These are phyloP conservation scores for Cladosporium sp. DNA, from an alignment of 2,329 filamentous ascomycete species.

Conservation along the genomic window DNA sequence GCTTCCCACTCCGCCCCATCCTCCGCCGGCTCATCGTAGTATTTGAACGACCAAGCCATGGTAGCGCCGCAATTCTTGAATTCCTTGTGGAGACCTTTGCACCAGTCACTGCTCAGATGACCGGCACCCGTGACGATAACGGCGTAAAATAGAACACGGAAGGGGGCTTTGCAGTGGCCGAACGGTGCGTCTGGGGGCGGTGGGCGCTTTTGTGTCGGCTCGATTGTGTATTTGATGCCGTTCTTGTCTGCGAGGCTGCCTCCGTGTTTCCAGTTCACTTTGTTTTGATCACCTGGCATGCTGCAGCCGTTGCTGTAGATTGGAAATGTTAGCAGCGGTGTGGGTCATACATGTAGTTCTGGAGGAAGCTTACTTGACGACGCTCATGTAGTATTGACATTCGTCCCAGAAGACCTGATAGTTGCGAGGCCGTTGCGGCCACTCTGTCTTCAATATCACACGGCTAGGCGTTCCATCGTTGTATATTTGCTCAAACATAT, in stretches of 20 bases:
- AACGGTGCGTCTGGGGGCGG: constrained; percentile 3
- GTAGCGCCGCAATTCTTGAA: constrained; percentile 6
- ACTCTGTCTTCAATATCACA: constrained; percentile 2
- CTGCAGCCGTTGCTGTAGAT: constrained; percentile 9
- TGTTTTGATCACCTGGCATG: not conserved
- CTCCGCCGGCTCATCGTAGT: not conserved
- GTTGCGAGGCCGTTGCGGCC: constrained; percentile 6
- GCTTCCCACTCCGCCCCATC: constrained; percentile 10
- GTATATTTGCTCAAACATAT: constrained; percentile 1
- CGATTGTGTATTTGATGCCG: constrained; percentile 8
- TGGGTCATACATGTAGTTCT: not conserved
- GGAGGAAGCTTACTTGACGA: constrained; percentile 9
- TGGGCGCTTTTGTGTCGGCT: not conserved
- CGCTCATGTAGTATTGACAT: constrained; percentile 11
- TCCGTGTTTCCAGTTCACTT: constrained; percentile 15
- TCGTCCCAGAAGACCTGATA: constrained; percentile 13
- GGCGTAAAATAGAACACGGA: not conserved
- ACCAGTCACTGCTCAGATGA: not conserved
- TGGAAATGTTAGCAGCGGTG: not conserved
- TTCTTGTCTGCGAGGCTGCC: constrained; percentile 10
- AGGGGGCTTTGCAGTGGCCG: not conserved
- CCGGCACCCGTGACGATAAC: not conserved
- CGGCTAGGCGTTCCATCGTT: constrained; percentile 8
- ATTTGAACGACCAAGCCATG: constrained; percentile 8
- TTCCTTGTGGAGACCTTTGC: not conserved